Evolutionary conservation across 805 yeast genomes (phyloP).

Genomic region (Yamadazyma philogaea): DNA sequence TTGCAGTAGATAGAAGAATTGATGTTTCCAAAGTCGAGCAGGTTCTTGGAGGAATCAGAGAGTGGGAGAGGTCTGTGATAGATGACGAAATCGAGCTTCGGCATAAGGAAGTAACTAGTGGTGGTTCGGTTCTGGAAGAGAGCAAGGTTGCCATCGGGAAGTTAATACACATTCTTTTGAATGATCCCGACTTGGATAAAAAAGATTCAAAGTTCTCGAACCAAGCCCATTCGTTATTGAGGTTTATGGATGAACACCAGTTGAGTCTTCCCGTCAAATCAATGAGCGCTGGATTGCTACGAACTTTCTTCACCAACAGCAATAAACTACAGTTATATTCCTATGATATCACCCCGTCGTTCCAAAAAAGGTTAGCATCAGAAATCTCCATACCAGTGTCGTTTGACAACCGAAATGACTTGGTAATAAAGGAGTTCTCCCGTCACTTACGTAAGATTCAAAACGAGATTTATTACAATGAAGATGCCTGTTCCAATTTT

Average conservation of each 20-base stretch:
- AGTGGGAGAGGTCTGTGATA: constrained; percentile 30
- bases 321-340: background rate
- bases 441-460: constrained; percentile 52
- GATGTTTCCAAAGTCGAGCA: constrained; percentile 26
- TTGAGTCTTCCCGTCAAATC: background rate
- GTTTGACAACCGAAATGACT: constrained; percentile 14
- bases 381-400: background rate
- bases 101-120: background rate
- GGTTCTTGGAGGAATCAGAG: constrained; percentile 29
- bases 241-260: background rate
- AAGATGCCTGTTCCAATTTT: constrained; percentile 39
- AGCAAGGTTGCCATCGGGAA: background rate
- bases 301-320: background rate
- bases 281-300: constrained; percentile 1
- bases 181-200: constrained; percentile 5
- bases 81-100: background rate
- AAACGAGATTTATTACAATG: constrained; percentile 47
- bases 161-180: background rate
- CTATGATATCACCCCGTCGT: background rate
- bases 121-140: background rate
- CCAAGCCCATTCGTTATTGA: background rate
- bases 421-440: constrained; percentile 55
- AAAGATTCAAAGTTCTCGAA: background rate
- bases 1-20: constrained; percentile 49
- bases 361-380: background rate